A percentile compares a stretch with the other conserved stretches of the same genome.
These are phyloP conservation scores for Skeletonema grethae DNA, from an alignment of 108 stramenopile species.

Conservation along the genomic window DNA sequence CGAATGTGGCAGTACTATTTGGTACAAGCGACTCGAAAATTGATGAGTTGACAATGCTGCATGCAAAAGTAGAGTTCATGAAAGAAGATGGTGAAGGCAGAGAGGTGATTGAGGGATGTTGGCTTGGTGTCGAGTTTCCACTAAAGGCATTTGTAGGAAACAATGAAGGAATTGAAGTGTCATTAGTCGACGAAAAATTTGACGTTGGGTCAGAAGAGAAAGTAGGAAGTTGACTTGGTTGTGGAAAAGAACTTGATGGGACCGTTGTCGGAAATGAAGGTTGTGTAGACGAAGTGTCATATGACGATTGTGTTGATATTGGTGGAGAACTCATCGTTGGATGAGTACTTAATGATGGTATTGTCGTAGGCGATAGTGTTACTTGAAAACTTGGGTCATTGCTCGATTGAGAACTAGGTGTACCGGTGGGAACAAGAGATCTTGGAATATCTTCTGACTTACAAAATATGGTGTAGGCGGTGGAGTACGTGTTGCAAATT, in stretches of 20 bases:
- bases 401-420: neutral
- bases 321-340: neutral
- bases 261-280: neutral
- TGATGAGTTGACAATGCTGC: conserved; percentile 6
- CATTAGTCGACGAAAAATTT: neutral
- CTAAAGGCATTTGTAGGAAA: neutral
- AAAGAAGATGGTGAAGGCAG: too few species aligned
- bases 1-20: conserved; percentile 1
- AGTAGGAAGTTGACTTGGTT: neutral
- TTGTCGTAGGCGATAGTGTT: neutral
- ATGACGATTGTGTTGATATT: neutral
- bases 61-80: too few species aligned
- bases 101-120: neutral
- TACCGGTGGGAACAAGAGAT: neutral
- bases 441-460: conserved; percentile 6
- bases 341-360: neutral
- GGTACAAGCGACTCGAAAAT: conserved; percentile 13
- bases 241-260: neutral
- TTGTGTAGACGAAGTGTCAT: neutral
- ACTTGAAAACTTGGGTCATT: neutral
- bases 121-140: neutral
- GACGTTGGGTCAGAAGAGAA: neutral
- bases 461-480: conserved; percentile 19
- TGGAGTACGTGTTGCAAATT: conserved; percentile 21
- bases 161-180: neutral